Evolutionary conservation across 148 eudicot genomes (phyloP), one percentile per base, ranked within the genome.

Genomic region (Cornus suecica): DNA sequence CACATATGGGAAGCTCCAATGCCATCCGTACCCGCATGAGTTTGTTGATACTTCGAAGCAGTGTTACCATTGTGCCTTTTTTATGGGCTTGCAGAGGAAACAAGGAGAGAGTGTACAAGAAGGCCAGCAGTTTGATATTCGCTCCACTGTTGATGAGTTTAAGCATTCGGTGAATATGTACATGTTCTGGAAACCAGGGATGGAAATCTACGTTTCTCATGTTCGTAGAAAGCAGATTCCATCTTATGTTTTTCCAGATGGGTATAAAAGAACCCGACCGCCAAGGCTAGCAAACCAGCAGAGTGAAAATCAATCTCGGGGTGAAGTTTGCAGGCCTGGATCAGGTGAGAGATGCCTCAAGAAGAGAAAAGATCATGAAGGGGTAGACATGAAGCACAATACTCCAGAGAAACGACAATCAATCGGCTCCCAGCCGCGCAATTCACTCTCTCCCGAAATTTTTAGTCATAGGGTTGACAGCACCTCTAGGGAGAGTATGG

Each of bases 11-110:
- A 92, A 92, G 81, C 74, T 94, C 76, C 95, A 90, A 77, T 94
- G 98, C 77, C 98, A 89, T 79, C 97, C 95, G 5, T 89, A 89
- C 77, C 97, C 90, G 1, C 90, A 90, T n/a, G 90, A 89, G 74
- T 83, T 80, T 76, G 71, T 72, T 37, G 97, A 94, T 78, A 64
- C 79, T 62, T 87, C 93, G 29, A 89, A 85, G 82, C 84, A 80
- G 76, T 87, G 84, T 62, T 81, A 86, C 26, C 88, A 94, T 74
- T 85, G 90, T 90, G 91, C 91, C 34, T 92, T 90, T 65, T 92
- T 89, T 77, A 83, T 94, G 90, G 97, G 98, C 31, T 84, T 92
- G 82, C 97, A 90, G 78, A 86, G 89, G 85, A 92, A 83, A 77
- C 90, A 79, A 79, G 98, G 91, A 1, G 97, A 90, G 78, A 81